Evolutionary conservation across 495 filamentous ascomycete species (phyloP).

Genomic region (Bacidia gigantensis): DNA sequence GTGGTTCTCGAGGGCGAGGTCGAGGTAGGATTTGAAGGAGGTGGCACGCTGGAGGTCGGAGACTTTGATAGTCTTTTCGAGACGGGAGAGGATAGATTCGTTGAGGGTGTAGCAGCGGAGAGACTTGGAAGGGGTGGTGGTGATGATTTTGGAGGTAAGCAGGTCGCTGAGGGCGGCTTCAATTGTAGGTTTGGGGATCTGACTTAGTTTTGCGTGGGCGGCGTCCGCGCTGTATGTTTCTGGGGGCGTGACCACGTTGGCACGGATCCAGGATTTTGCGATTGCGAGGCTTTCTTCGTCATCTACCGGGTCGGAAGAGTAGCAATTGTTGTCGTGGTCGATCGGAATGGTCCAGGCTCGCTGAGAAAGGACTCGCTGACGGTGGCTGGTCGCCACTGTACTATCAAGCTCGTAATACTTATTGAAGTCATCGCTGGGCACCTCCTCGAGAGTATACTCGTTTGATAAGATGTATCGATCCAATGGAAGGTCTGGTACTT

Average conservation of each 20-base stretch:
- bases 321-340: not conserved
- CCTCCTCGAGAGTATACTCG: slow-evolving; percentile 34
- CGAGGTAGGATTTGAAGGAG: slow-evolving; percentile 24
- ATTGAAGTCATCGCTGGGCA: slow-evolving; percentile 19
- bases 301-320: slow-evolving; percentile 8
- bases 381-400: slow-evolving; percentile 22
- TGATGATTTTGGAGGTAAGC: slow-evolving; percentile 43
- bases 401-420: slow-evolving; percentile 31
- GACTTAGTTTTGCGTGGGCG: slow-evolving; percentile 31
- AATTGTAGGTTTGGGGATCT: slow-evolving; percentile 34
- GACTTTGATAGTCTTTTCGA: slow-evolving; percentile 19
- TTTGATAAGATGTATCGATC: slow-evolving; percentile 37
- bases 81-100: slow-evolving; percentile 14
- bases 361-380: slow-evolving; percentile 25
- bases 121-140: slow-evolving; percentile 38
- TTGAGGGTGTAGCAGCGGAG: slow-evolving; percentile 28
- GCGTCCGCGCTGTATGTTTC: slow-evolving; percentile 30
- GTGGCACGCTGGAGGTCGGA: slow-evolving; percentile 22
- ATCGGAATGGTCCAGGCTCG: slow-evolving; percentile 26
- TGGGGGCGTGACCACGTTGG: slow-evolving; percentile 40
- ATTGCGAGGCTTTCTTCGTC: slow-evolving; percentile 22
- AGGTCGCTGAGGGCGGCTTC: slow-evolving; percentile 43
- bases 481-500: slow-evolving; percentile 36
- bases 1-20: slow-evolving; percentile 26
- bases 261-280: slow-evolving; percentile 49